Conservation (phyloP, 805 yeast species). For the Starmerella bombicola region DNA sequence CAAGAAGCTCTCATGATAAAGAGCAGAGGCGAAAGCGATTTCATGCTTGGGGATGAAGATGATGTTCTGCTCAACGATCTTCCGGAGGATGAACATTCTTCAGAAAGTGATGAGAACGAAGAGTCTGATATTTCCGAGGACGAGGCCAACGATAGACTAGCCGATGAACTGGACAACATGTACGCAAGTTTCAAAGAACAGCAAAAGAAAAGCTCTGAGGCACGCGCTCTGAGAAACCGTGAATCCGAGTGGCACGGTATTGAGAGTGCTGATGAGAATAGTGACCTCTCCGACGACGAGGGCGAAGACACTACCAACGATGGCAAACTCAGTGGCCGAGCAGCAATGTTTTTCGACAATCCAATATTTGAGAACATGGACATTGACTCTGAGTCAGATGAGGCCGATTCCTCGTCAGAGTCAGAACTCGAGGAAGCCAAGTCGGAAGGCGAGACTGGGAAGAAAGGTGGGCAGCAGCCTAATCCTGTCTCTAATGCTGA, state of each 20-base stretch:
- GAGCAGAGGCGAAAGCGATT: constrained; percentile 12
- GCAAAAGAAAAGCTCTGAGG: constrained; percentile 37
- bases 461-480: constrained; percentile 9
- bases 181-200: constrained; percentile 50
- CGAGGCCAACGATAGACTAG: constrained; percentile 45
- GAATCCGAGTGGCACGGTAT: constrained; percentile 33
- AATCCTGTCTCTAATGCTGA: constrained; percentile 13
- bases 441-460: constrained; percentile 4
- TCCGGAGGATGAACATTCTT: constrained; percentile 26
- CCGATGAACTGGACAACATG: constrained; percentile 72
- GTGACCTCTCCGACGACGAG: constrained; percentile 20
- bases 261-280: constrained; percentile 26
- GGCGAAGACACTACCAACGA: constrained; percentile 18
- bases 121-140: constrained; percentile 27
- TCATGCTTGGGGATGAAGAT: constrained; percentile 24
- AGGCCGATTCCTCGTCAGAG: constrained; percentile 20
- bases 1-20: constrained; percentile 30
- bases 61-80: constrained; percentile 31
- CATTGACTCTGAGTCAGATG: constrained; percentile 21
- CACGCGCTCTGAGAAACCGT: constrained; percentile 40
- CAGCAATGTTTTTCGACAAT: constrained; percentile 32
- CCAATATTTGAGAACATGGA: constrained; percentile 27
- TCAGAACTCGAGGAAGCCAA: constrained; percentile 11
- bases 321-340: constrained; percentile 27
- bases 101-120: constrained; percentile 28